These are phyloP conservation scores for Mesembryanthemum crystallinum DNA, from an alignment of 148 eudicot species.

Conservation along the genomic window DNA sequence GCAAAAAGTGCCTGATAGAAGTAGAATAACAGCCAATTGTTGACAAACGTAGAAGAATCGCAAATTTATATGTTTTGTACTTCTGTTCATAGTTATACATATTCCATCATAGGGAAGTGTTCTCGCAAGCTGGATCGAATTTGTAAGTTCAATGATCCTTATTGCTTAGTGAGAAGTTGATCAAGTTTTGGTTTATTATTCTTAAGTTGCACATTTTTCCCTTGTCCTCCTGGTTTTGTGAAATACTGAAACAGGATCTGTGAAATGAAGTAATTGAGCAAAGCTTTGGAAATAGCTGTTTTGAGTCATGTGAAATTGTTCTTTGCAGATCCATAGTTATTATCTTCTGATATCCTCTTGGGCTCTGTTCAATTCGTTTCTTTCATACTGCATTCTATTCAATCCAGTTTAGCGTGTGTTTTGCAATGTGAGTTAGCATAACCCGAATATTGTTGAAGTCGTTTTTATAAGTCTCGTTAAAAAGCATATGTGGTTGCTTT, in stretches of 20 bases:
- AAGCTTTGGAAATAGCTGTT: no score
- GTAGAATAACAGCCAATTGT: constrained; percentile 31
- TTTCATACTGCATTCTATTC: no score
- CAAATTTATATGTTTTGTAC: constrained; percentile 12
- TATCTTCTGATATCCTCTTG: no score
- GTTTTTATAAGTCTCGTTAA: no score
- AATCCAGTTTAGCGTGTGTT: no score
- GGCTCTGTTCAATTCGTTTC: no score
- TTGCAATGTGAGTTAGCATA: no score
- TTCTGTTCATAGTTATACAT: constrained; percentile 38
- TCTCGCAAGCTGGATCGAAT: constrained; percentile 17
- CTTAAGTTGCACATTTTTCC: not conserved
- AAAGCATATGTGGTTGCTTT: no score
- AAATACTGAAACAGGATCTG: not conserved
- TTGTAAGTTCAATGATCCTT: constrained; percentile 8
- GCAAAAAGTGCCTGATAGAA: constrained; percentile 20
- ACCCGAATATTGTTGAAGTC: no score
- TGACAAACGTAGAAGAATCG: constrained; percentile 22
- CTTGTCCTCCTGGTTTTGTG: not conserved
- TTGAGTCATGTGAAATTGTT: no score
- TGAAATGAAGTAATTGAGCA: no score
- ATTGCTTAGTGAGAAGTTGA: constrained; percentile 4
- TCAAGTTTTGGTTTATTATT: constrained; percentile 12
- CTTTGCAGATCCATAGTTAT: no score
- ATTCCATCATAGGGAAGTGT: constrained; percentile 19